phyloP scores from a whole-genome alignment of 805 yeast genomes.

The Komagataella mondaviorum region DNA sequence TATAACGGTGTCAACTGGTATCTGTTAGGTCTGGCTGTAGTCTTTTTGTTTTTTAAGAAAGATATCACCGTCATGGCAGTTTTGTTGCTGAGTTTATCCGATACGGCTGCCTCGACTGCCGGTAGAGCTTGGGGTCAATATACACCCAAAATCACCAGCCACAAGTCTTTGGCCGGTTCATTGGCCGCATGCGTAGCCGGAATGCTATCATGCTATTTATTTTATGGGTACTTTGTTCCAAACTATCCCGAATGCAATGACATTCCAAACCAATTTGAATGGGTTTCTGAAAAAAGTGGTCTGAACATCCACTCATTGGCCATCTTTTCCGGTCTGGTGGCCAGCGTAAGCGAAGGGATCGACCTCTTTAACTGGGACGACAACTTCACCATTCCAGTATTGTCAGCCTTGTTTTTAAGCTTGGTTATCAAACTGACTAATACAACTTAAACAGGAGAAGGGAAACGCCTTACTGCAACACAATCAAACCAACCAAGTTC shows the following conservation, averaged over 20 bases:
- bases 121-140: conserved; percentile 79
- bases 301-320: conserved; percentile 42
- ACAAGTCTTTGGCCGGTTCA: conserved; percentile 85
- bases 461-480: not conserved
- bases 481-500: not conserved
- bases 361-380: conserved; percentile 74
- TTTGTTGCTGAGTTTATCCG: conserved; percentile 87
- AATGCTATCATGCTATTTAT: conserved; percentile 41
- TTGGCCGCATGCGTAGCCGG: conserved; percentile 77
- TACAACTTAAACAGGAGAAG: not conserved
- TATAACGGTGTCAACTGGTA: conserved; percentile 88
- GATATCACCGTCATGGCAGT: conserved; percentile 72
- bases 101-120: conserved; percentile 90
- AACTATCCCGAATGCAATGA: conserved; percentile 34
- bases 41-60: conserved; percentile 59
- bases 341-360: conserved; percentile 78
- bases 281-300: conserved; percentile 48
- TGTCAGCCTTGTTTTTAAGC: conserved; percentile 53
- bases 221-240: conserved; percentile 70
- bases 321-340: conserved; percentile 61
- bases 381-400: conserved; percentile 85
- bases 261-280: conserved; percentile 42
- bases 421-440: not conserved
- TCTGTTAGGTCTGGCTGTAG: conserved; percentile 61
- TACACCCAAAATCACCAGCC: conserved; percentile 62